Percentiles rank a stretch among this genome's conserved stretches.
These are phyloP conservation scores for Eutrema yunnanense DNA, from an alignment of 345 rosid genomes.

Conservation along the genomic window DNA sequence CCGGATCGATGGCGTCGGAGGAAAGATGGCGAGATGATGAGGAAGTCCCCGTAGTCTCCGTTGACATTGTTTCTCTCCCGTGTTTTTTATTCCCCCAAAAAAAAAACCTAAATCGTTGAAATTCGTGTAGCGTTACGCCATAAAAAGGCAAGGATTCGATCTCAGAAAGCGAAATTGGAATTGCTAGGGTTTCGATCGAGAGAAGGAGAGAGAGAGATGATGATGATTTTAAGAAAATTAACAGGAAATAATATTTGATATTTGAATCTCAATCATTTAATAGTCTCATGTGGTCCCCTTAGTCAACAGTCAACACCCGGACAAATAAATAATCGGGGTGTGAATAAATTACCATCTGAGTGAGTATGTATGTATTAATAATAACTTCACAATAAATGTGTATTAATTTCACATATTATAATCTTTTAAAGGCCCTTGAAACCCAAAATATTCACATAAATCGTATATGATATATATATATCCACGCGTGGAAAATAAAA, in stretches of 20 bases:
- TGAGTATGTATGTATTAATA: background rate
- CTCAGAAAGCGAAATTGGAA: slow-evolving; percentile 8
- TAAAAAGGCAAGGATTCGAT: slow-evolving; percentile 4
- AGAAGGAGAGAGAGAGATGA: background rate
- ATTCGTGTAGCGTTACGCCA: slow-evolving; percentile 22
- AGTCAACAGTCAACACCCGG: slow-evolving; percentile 15
- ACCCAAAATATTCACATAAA: background rate
- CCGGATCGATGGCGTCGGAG: slow-evolving; percentile 59
- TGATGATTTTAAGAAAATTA: background rate
- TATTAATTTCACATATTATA: background rate
- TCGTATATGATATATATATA: too few relatives aligned
- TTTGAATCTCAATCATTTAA: slow-evolving; percentile 18
- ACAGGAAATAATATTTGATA: slow-evolving; percentile 1
- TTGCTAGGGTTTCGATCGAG: slow-evolving; percentile 28
- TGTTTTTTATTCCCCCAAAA: background rate
- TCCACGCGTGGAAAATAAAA: too few relatives aligned
- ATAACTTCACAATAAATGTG: background rate
- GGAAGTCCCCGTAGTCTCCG: slow-evolving; percentile 21
- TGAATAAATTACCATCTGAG: background rate
- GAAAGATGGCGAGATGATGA: slow-evolving; percentile 35
- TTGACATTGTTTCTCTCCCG: slow-evolving; percentile 27
- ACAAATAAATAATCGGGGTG: background rate
- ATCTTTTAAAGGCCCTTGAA: background rate
- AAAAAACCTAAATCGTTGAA: slow-evolving; percentile 10
- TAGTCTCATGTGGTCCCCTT: slow-evolving; percentile 8